phyloP scores from a whole-genome alignment of 192 early-diverging fungal species.

The Coemansia sp. region DNA sequence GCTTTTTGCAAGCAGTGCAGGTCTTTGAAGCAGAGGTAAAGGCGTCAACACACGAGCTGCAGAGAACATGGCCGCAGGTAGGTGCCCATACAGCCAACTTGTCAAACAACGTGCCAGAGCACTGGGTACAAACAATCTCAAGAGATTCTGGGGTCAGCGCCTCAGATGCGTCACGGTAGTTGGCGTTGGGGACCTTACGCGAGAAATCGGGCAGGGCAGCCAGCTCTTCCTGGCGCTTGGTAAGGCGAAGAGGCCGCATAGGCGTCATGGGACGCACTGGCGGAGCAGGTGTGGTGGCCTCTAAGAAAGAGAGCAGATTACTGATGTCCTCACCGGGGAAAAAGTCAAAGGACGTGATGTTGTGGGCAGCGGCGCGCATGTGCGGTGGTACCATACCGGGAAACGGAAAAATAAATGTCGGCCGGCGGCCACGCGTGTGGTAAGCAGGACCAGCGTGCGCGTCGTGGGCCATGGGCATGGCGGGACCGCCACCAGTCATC shows the following conservation, averaged over 20 bases:
- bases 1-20: conserved; percentile 38
- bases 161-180: conserved; percentile 31
- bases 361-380: conserved; percentile 5
- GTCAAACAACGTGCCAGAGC: conserved; percentile 26
- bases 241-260: conserved; percentile 28
- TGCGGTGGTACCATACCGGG: conserved; percentile 25
- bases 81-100: conserved; percentile 47
- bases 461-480: conserved; percentile 1
- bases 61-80: conserved; percentile 46
- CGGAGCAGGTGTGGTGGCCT: conserved; percentile 36
- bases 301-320: conserved; percentile 39
- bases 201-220: conserved; percentile 23
- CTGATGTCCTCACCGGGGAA: conserved; percentile 43
- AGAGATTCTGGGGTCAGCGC: background rate
- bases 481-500: conserved; percentile 10
- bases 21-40: conserved; percentile 21
- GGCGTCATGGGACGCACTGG: conserved; percentile 31
- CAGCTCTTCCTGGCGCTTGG: conserved; percentile 36
- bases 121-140: conserved; percentile 44
- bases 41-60: conserved; percentile 36
- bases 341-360: conserved; percentile 38
- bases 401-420: conserved; percentile 22
- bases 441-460: background rate
- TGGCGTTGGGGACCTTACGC: conserved; percentile 33
- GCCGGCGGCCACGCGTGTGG: conserved; percentile 7